phyloP scores from a whole-genome alignment of 192 early-diverging fungal species.

The Entophlyctis helioformis region DNA sequence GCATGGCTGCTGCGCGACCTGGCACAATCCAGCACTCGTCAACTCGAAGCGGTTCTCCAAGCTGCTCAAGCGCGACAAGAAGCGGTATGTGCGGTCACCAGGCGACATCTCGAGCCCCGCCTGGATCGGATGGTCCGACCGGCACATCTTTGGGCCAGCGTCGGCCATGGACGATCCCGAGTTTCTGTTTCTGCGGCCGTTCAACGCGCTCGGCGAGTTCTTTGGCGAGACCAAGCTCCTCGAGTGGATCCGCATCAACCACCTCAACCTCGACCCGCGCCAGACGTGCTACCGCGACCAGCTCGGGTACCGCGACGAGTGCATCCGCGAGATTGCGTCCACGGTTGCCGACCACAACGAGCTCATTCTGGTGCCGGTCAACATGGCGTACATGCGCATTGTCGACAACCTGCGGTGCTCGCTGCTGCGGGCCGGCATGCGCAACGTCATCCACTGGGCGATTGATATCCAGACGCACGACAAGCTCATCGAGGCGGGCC shows the following conservation, averaged over 20 bases:
- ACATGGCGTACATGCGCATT: not conserved
- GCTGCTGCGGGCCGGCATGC: not conserved
- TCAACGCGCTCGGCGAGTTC: constrained; percentile 6
- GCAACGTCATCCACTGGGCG: constrained; percentile 6
- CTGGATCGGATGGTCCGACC: constrained; percentile 8
- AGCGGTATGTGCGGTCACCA: constrained; percentile 17
- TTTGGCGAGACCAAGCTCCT: constrained; percentile 5
- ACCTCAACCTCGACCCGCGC: constrained; percentile 1
- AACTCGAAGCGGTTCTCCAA: constrained; percentile 11
- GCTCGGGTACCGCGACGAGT: constrained; percentile 7
- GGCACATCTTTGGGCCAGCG: constrained; percentile 7
- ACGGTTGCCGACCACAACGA: not conserved
- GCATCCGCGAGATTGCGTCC: constrained; percentile 4
- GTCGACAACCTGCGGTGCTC: constrained; percentile 3
- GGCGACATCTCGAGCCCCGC: constrained; percentile 7
- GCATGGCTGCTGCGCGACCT: too few species aligned
- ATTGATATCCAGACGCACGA: constrained; percentile 5
- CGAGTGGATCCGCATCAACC: constrained; percentile 25
- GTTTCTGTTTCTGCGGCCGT: constrained; percentile 26
- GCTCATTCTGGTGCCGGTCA: constrained; percentile 1
- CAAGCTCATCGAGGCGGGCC: not conserved
- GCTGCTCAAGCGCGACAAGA: constrained; percentile 11
- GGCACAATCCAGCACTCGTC: constrained; percentile 1
- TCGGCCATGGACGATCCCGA: constrained; percentile 6
- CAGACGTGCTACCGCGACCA: constrained; percentile 1